Evolutionary conservation across 352 stramenopile genomes (phyloP).

Genomic region (Thraustochytrium sp.): DNA sequence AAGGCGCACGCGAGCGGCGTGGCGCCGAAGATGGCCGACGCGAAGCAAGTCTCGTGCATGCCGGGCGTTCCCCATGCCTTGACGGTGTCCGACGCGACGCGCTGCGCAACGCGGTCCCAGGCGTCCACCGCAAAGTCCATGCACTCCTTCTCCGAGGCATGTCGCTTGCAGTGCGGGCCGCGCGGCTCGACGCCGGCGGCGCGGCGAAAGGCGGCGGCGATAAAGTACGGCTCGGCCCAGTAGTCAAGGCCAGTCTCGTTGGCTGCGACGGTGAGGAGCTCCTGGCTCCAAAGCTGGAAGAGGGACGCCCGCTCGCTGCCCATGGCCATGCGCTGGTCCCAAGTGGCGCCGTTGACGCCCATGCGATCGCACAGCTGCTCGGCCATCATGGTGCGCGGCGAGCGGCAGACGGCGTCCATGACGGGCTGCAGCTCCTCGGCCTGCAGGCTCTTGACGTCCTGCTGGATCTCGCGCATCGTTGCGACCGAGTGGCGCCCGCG

Average conservation of each 20-base stretch:
- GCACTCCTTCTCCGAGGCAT: background rate
- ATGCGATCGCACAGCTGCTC: background rate
- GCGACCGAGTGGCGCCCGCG: background rate
- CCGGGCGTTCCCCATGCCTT: background rate
- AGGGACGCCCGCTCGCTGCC: background rate
- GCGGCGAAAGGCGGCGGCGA: background rate
- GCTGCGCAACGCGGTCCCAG: background rate
- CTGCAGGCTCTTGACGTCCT: conserved; percentile 6
- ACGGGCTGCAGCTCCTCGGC: background rate
- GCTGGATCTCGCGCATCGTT: conserved; percentile 42
- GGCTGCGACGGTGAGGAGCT: background rate
- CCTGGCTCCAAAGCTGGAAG: background rate
- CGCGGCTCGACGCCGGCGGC: background rate
- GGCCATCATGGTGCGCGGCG: background rate
- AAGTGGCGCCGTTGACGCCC: background rate
- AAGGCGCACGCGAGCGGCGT: conserved; percentile 41
- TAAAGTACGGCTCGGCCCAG: background rate
- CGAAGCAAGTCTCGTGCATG: conserved; percentile 41
- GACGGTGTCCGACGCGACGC: background rate
- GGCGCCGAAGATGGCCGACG: background rate
- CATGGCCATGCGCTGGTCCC: background rate
- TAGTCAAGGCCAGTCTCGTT: background rate
- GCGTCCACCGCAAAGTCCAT: background rate
- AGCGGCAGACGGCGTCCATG: background rate
- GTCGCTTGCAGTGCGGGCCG: background rate